Conservation (phyloP, 2,329 filamentous ascomycete species). For the Clathrospora elynae region DNA sequence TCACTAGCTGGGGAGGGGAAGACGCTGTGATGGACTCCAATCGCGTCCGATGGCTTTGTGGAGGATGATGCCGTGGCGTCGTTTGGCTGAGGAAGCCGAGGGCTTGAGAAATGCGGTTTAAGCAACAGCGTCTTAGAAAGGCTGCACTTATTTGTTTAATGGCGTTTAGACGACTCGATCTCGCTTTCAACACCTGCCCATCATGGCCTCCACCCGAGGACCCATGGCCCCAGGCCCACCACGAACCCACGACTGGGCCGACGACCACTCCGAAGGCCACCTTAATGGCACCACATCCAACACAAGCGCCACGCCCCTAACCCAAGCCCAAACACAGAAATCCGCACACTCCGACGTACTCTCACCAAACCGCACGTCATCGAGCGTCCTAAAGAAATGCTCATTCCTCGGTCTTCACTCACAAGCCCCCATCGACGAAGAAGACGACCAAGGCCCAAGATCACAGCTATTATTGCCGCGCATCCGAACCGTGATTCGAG, state of each 20-base stretch:
- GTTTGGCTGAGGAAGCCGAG: constrained; percentile 7
- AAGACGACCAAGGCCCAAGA: constrained; percentile 47
- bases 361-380: constrained; percentile 27
- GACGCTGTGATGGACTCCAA: constrained; percentile 10
- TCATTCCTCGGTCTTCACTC: constrained; percentile 48
- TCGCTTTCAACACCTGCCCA: background rate
- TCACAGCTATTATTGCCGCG: constrained; percentile 48
- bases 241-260: constrained; percentile 29
- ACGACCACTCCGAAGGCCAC: constrained; percentile 13
- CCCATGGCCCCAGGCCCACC: constrained; percentile 24
- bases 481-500: constrained; percentile 46
- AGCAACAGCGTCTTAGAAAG: constrained; percentile 4
- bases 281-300: constrained; percentile 17
- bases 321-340: constrained; percentile 25
- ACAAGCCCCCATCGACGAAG: constrained; percentile 49
- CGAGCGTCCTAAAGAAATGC: constrained; percentile 29
- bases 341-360: constrained; percentile 20
- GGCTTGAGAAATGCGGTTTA: constrained; percentile 10
- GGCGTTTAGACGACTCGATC: too few species aligned
- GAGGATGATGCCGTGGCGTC: constrained; percentile 18
- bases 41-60: constrained; percentile 2
- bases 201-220: constrained; percentile 15
- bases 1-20: constrained; percentile 16
- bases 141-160: too few species aligned
- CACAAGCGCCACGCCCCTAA: constrained; percentile 19